Evolutionary conservation across 768 basidiomycete species (phyloP).

Genomic region (Trametes villosa): DNA sequence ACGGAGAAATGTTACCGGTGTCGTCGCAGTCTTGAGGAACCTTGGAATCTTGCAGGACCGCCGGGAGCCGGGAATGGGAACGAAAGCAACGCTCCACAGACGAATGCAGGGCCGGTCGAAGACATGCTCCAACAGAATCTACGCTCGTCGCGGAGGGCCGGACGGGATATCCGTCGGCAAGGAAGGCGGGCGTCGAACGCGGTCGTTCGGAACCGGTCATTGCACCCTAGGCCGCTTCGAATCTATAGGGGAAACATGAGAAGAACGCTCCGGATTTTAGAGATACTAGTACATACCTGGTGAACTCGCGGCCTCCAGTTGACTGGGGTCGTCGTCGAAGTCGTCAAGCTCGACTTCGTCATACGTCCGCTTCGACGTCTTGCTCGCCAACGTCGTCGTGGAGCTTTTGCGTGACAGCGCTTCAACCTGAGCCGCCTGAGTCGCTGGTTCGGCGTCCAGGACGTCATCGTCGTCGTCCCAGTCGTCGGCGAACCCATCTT

Average conservation of each 20-base stretch:
- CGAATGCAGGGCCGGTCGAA: background rate
- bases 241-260: conserved; percentile 3
- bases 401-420: conserved; percentile 22
- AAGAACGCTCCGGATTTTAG: no score
- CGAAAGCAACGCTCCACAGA: background rate
- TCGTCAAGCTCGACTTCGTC: conserved; percentile 24
- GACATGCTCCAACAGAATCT: background rate
- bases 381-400: conserved; percentile 16
- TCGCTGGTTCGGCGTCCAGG: background rate
- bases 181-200: background rate
- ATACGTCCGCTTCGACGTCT: conserved; percentile 24
- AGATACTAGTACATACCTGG: conserved; percentile 14
- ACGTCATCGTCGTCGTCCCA: conserved; percentile 9
- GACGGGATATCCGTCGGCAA: background rate
- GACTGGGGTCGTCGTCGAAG: conserved; percentile 17
- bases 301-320: conserved; percentile 3
- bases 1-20: conserved; percentile 5
- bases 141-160: conserved; percentile 13
- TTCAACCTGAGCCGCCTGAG: no score
- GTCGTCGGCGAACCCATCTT: no score
- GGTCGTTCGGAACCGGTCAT: background rate
- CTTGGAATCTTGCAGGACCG: background rate
- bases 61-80: no score
- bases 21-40: background rate
- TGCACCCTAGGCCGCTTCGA: conserved; percentile 18